Evolutionary conservation across 768 basidiomycete genomes (phyloP), one percentile per base, ranked within the genome.

Genomic region (Tubosaeta brunneosetosa): DNA sequence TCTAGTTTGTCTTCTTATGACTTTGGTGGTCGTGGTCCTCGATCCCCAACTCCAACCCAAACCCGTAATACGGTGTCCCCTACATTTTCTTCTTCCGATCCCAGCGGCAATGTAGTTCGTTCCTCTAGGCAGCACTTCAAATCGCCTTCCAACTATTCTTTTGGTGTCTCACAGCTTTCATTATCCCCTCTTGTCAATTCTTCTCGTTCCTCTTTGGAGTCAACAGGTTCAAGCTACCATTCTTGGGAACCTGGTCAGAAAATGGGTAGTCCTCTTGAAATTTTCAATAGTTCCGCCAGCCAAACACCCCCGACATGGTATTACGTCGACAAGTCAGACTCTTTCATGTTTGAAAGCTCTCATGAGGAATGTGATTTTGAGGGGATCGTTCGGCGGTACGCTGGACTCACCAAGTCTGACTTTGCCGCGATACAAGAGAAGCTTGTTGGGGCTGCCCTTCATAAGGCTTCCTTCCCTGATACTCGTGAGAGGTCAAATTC

Each of bases 151-250:
- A 81, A 82, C 44, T 77, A 79, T 64, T 71, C 77, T 44, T 72
- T 79, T 27, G 74, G 73, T 42, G 67, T 78, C 33, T 79, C 78
- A 33, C 79, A 81, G 49, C 77, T 86, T 47, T 73, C 85, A n/a
- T 78, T 91, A 48, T 83, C 85, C 34, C 84, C 87, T 4, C 69
- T 86, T 16, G 78, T 77, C 14, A 91, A 84, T 56, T 86, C 87
- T 7, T 91, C 90, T 27, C 79, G 84, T 27, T 87, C 88, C 13
- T 92, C 91, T 6, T 70, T 92, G 19, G 87, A 84, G 53, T 91
- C 89, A 10, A 78, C 76, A 33, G 88, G 91, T 14, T 93, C 91
- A 3, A 92, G 91, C 67, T 92, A 88, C 66, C 89, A 91, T 64
- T 89, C 89, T 4, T 84, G 78, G 79, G 86, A 89, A 50, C 83